phyloP scores from a whole-genome alignment of 495 filamentous ascomycete genomes.

The Tuber brumale region DNA sequence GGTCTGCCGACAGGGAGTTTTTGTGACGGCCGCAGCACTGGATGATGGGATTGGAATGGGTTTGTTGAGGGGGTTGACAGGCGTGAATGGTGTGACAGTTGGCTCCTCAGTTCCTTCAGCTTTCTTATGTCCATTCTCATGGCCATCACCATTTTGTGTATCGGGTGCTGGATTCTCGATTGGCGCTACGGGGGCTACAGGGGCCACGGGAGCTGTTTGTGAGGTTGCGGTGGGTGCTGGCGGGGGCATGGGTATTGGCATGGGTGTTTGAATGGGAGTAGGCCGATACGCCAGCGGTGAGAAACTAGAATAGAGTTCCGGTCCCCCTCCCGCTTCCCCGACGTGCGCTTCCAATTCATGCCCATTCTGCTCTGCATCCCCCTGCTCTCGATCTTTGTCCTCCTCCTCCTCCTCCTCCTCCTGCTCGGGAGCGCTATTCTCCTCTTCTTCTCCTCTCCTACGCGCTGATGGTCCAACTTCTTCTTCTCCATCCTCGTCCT shows the following conservation, averaged over 20 bases:
- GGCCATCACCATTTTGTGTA: not conserved
- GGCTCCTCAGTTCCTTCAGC: not conserved
- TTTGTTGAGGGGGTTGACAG: constrained; percentile 2
- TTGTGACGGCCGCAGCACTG: not conserved
- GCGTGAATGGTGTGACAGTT: not conserved
- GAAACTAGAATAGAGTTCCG: constrained; percentile 1
- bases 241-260: not conserved
- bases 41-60: not conserved
- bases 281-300: not conserved
- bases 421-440: not conserved
- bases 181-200: not conserved
- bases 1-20: constrained; percentile 16
- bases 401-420: not conserved
- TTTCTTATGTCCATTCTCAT: not conserved
- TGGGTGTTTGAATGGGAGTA: not conserved
- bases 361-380: not conserved
- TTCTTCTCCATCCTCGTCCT: not conserved
- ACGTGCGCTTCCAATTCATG: not conserved
- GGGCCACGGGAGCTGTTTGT: not conserved
- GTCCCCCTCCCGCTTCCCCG: not conserved
- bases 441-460: constrained; percentile 1
- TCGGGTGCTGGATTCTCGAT: not conserved
- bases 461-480: constrained; percentile 2
- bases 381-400: not conserved
- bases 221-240: not conserved